These are phyloP conservation scores for Alternaria sp. DNA, from an alignment of 2,329 filamentous ascomycete genomes.

Conservation along the genomic window DNA sequence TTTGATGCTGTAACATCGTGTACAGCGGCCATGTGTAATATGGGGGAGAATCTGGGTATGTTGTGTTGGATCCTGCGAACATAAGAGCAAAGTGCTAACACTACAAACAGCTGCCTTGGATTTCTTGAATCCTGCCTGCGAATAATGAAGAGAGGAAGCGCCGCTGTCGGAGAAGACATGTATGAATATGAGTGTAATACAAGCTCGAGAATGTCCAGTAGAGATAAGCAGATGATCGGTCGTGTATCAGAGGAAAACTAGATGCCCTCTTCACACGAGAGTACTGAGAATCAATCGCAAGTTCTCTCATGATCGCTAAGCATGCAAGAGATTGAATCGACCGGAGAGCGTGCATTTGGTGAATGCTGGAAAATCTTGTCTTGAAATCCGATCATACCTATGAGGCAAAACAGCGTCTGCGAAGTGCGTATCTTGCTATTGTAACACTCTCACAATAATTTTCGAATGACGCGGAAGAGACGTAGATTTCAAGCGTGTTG, in stretches of 20 bases:
- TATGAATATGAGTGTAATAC: slow-evolving; percentile 1
- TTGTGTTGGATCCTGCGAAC: background rate
- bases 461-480: background rate
- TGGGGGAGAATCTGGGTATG: slow-evolving; percentile 45
- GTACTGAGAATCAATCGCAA: background rate
- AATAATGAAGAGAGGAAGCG: slow-evolving; percentile 2
- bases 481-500: background rate
- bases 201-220: background rate
- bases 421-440: background rate
- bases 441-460: background rate
- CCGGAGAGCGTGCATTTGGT: background rate
- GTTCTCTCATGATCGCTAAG: background rate
- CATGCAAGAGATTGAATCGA: background rate
- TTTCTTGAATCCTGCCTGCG: slow-evolving; percentile 21
- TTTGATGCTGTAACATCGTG: slow-evolving; percentile 44
- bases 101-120: slow-evolving; percentile 18
- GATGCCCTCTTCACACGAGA: background rate
- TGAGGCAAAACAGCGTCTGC: background rate
- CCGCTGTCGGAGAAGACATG: background rate
- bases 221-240: background rate
- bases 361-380: background rate
- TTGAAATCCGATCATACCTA: background rate
- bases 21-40: slow-evolving; percentile 36
- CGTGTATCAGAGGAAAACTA: background rate
- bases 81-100: slow-evolving; percentile 8